Base-by-base conservation (phyloP, 1,139 yeast genomes). In the Candida freyschussii region DNA sequence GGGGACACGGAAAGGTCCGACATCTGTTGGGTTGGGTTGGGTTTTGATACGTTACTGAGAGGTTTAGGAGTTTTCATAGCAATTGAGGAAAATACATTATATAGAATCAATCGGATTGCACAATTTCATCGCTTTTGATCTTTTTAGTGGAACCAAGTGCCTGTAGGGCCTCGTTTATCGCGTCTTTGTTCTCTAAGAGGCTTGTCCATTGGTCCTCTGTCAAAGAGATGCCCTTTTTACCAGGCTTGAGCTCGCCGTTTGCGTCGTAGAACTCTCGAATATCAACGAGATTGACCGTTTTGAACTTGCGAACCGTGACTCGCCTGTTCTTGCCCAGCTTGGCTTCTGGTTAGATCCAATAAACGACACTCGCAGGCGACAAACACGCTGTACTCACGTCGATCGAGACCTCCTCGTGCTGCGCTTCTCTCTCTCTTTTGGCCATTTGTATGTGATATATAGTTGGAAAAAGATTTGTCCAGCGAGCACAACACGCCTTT, bases 211-310 rank as follows among this genome's bases (percentile, higher is more conserved):
- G 68, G 14, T 77, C 93, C 45, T 71, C 77, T 1, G 87, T 79
- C 37, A 86, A 59, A 1, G 95, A 75, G 17, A 86, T 83, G 1
- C 96, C 95, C 64, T 86, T 86, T 52, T 77, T 78, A 0, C 94
- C 94, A 0, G 96, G 96, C 43, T 65, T 67, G 59, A 73, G 64
- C 39, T 74, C 79, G 10, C 75, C 72, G 9, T 74, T 66, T 4
- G 66, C 69, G 47, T 78, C 86, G 58, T 83, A 86, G 60, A 66
- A 85, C 55, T 87, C 95, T 36, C 96, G 69, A 36, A 86, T 83
- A 49, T 86, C 95, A 11, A 87, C 74, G 45, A 85, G 60, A 30
- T 70, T 73, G 40, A 65, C 62, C 33, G 76, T 75, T 33, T 81
- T 77, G 64, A 75, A 86, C 47, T 71, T 71, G 35, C 86, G 69